Evolutionary conservation across 306 rosid species (phyloP), one percentile per base, ranked within the genome.

Genomic region (Cicer chorassanicum): DNA sequence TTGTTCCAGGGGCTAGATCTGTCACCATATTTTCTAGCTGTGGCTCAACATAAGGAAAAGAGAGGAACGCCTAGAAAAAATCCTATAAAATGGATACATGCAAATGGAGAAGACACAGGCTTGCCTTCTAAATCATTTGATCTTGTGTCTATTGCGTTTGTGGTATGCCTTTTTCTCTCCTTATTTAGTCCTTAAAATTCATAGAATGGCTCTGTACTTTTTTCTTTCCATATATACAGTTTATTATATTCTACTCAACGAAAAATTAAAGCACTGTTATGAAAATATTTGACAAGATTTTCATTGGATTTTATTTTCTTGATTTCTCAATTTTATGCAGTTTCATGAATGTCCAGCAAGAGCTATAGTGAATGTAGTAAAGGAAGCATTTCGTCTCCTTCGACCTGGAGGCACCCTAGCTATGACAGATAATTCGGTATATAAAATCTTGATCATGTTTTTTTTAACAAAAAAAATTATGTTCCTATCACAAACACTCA

Each of bases 21-120:
- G 85, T 89, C 93, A 66, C 93, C 91, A 8, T 85, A 85, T 81
- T 87, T 89, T 76, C 91, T 89, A 74, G 81, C 91, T 12, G 93
- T 85, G 60, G 91, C 93, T 74, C 89, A 85, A 80, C 80, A 78
- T 24, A 89, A 81, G 77, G 89, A 87, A 78, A 87, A 83, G 74
- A 79, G 50, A 36, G 77, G 75, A 70, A 39, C 11, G 4, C 83
- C 84, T 14, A 78, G 88, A 81, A 72, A 77, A 72, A 53, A 56
- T 82, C 78, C 85, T 44, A 83, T 89, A 19, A 83, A 82, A 42
- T 89, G 93, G 93, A 72, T 87, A 60, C 93, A 89, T 85, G 86
- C 82, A 71, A 85, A 83, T 57, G 91, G 89, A 38, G 93, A 89
- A 89, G 82, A 87, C 61, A 83, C 91, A 4, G 81, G 89, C 88